A percentile compares a stretch with the other conserved stretches of the same genome.
These are phyloP conservation scores for Wallacemonas sp. DNA, from an alignment of 208 protist genomes.

Conservation along the genomic window DNA sequence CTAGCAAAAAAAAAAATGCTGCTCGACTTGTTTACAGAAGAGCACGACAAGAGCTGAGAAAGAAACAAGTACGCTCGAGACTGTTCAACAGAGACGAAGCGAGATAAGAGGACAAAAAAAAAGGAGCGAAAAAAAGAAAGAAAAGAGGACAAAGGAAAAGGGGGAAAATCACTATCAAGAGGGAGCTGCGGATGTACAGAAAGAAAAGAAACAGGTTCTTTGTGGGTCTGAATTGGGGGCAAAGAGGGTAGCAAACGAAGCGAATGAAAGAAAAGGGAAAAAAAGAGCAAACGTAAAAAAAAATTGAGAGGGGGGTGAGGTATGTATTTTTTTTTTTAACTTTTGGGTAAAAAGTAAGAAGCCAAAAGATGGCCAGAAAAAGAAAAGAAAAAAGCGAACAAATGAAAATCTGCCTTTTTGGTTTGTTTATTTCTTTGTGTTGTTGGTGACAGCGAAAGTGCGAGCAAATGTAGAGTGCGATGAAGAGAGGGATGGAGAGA, in stretches of 20 bases:
- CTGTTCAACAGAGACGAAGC: too few relatives aligned
- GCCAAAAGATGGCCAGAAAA: not conserved
- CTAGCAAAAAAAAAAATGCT: too few relatives aligned
- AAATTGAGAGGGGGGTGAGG: slow-evolving; percentile 5
- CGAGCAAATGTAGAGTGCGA: not conserved
- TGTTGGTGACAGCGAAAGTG: not conserved
- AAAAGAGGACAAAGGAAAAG: not conserved
- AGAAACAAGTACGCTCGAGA: too few relatives aligned
- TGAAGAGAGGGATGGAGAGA: slow-evolving; percentile 8
- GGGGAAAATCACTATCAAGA: too few relatives aligned
- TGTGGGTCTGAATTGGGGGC: too few relatives aligned
- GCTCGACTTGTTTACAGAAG: too few relatives aligned
- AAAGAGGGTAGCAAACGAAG: too few relatives aligned
- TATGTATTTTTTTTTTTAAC: not conserved
- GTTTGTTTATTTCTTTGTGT: not conserved
- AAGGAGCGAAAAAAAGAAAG: not conserved
- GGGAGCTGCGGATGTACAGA: too few relatives aligned
- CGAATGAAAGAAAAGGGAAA: not conserved
- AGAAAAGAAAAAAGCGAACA: slow-evolving; percentile 16
- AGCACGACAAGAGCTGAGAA: too few relatives aligned
- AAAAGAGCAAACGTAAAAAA: not conserved
- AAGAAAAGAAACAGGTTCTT: too few relatives aligned
- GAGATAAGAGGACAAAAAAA: too few relatives aligned
- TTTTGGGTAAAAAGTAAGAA: slow-evolving; percentile 10
- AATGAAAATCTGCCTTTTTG: not conserved